Conservation (phyloP, 2,329 filamentous ascomycete genomes). For the Furcasterigmium furcatum region DNA sequence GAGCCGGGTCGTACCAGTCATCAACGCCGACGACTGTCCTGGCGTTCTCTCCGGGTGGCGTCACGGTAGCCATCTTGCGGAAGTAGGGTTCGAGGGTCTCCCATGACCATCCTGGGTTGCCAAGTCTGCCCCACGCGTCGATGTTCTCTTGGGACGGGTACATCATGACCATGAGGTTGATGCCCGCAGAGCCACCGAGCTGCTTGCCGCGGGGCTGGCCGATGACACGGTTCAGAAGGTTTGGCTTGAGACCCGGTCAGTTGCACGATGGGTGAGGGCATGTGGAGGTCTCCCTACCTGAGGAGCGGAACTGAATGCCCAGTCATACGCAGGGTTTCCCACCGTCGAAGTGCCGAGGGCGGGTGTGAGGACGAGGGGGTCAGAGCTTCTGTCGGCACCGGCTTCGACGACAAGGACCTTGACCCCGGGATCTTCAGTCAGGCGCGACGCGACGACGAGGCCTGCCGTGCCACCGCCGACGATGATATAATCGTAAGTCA, state of each 20-base stretch:
- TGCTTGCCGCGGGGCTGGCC: conserved; percentile 12
- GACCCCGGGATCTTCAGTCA: conserved; percentile 16
- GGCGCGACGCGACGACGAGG: conserved; percentile 31
- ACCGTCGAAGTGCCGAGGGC: conserved; percentile 13
- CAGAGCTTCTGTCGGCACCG: conserved; percentile 11
- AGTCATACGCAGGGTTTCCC: conserved; percentile 13
- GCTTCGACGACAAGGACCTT: conserved; percentile 11
- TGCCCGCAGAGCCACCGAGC: conserved; percentile 59
- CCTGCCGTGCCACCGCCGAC: conserved; percentile 41
- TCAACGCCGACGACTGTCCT: conserved; percentile 21
- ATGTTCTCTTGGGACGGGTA: conserved; percentile 44
- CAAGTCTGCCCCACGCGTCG: conserved; percentile 54
- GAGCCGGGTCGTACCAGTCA: conserved; percentile 26
- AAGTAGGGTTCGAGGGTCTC: conserved; percentile 23
- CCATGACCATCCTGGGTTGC: conserved; percentile 59
- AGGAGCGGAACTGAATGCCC: conserved; percentile 16
- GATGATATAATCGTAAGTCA: conserved; percentile 25
- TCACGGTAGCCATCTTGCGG: conserved; percentile 16
- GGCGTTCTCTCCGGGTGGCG: conserved; percentile 19
- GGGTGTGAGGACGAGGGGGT: conserved; percentile 12
- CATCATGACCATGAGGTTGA: conserved; percentile 57
- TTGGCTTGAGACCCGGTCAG: neutral
- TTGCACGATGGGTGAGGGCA: no score
- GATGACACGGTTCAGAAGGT: conserved; percentile 7
- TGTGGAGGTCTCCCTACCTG: conserved; percentile 8